Evolutionary conservation across 305 asterid species (phyloP).

Genomic region (Fraxinus angustifolia): DNA sequence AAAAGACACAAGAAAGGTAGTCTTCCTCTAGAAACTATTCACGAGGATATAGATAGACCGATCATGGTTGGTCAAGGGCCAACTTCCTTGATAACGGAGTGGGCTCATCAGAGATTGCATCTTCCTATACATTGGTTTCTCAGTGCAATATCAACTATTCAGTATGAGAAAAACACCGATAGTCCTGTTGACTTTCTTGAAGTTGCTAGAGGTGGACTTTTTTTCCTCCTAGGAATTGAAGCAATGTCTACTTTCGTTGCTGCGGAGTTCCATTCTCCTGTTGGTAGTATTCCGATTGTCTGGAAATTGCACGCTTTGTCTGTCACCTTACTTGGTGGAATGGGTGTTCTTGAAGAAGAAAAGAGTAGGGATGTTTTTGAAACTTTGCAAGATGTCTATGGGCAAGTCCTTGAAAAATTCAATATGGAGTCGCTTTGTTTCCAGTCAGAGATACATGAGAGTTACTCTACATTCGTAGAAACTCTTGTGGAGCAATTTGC

Average conservation of each 20-base stretch:
- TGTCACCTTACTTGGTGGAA: slow-evolving; percentile 55
- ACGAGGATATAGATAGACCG: slow-evolving; percentile 48
- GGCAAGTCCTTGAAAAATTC: slow-evolving; percentile 42
- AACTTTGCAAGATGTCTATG: slow-evolving; percentile 68
- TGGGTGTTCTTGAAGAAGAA: slow-evolving; percentile 69
- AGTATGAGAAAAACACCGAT: slow-evolving; percentile 28
- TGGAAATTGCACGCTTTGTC: slow-evolving; percentile 94
- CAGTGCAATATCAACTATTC: slow-evolving; percentile 66
- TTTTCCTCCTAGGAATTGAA: slow-evolving; percentile 81
- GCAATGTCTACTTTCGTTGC: slow-evolving; percentile 38
- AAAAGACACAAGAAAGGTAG: slow-evolving; percentile 34
- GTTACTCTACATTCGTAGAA: slow-evolving; percentile 72
- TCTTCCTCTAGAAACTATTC: slow-evolving; percentile 61
- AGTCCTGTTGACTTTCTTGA: slow-evolving; percentile 37
- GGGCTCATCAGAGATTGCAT: slow-evolving; percentile 90
- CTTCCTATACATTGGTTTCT: slow-evolving; percentile 91
- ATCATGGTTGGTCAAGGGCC: slow-evolving; percentile 24
- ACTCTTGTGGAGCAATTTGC: slow-evolving; percentile 82
- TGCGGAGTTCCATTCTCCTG: slow-evolving; percentile 38
- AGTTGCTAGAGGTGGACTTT: slow-evolving; percentile 72
- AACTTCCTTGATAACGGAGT: slow-evolving; percentile 53
- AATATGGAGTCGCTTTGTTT: slow-evolving; percentile 39
- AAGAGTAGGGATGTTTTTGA: slow-evolving; percentile 67
- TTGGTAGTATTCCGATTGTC: slow-evolving; percentile 50
- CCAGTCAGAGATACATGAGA: slow-evolving; percentile 61